Base-by-base conservation (phyloP, 2,329 filamentous ascomycete genomes). In the Microcyclosporella mali region DNA sequence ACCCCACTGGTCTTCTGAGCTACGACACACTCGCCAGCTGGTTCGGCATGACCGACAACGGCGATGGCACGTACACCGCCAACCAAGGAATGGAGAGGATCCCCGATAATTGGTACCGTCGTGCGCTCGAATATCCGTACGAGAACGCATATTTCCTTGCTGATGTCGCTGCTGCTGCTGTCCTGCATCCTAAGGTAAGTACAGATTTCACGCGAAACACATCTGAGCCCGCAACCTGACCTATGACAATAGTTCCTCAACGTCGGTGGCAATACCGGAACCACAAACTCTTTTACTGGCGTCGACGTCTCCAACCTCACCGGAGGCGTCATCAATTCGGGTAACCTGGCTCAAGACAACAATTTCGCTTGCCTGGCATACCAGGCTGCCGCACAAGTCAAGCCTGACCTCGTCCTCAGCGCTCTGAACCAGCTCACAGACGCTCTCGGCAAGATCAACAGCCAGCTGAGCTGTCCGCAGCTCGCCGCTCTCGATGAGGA, bases 301-400 rank as follows among this genome's bases (percentile, higher is more conserved):
- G 40, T 68, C 34, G 53, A 67, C 40, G 47, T 64, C 9, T 44
- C 34, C 4, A 49, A 66, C 36, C 41, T 70, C 7, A 68, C 63
- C 12, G 59, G 59, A 4, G 67, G 67, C 15, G 55, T 74, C 0
- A 65, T 68, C 45, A 73, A 71, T 48, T 46, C 55, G 3, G 46
- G 53, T 3, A 33, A 2, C 8, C 27, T 48, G 16, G 10, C 32
- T 1, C 14, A 48, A n/a, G 70, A 69, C 11, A 72, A 76, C 58
- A 73, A 77, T 52, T 18, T 41, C 30, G 37, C 66, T 12, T 75
- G 72, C 47, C 69, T 70, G 45, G 63, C 49, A 14, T 44, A 38
- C 27, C 47, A 50, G 17, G 43, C 40, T 37, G 40, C 40, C 18
- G 37, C 43, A 2, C 43, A 46, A n/a, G 43, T 33, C 21, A 49